These are phyloP conservation scores for Holtermanniella nyarrowii DNA, from an alignment of 768 basidiomycete species.

Conservation along the genomic window DNA sequence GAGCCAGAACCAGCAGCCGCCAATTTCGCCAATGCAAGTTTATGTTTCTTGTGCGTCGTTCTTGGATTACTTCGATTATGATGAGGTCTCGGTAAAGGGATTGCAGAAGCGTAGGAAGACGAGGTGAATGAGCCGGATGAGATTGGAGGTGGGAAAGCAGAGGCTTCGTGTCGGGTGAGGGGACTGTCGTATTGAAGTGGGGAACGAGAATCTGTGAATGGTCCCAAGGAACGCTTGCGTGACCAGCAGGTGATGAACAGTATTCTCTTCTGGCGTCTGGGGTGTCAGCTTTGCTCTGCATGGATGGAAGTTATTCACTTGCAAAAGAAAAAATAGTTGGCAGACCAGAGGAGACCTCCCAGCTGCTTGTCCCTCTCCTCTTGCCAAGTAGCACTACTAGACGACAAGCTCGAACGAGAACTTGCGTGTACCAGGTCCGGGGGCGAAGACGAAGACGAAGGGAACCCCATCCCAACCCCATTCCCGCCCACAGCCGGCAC, in stretches of 20 bases:
- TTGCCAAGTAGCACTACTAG: constrained; percentile 7
- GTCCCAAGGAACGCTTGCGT: constrained; percentile 45
- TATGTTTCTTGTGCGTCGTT: constrained; percentile 8
- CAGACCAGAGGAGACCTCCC: constrained; percentile 85
- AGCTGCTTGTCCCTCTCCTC: constrained; percentile 13
- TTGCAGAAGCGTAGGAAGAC: constrained; percentile 1
- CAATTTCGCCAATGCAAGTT: background rate
- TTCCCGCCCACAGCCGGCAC: constrained; percentile 1
- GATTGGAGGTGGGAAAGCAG: constrained; percentile 25
- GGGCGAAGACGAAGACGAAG: background rate
- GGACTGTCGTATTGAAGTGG: constrained; percentile 8
- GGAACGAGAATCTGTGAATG: background rate
- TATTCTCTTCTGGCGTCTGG: constrained; percentile 57
- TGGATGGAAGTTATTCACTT: constrained; percentile 50
- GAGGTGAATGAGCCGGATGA: constrained; percentile 16
- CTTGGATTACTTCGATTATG: constrained; percentile 10
- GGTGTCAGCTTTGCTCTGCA: background rate
- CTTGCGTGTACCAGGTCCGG: background rate
- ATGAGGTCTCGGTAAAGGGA: constrained; percentile 1
- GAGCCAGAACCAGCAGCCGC: background rate
- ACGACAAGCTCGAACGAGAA: constrained; percentile 1
- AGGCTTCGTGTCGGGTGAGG: constrained; percentile 3
- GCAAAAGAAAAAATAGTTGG: constrained; percentile 95
- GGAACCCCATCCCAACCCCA: background rate
- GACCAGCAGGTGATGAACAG: constrained; percentile 90